A percentile compares a stretch with the other conserved stretches of the same genome.
These are phyloP conservation scores for Kazachstania psychrophila DNA, from an alignment of 805 yeast genomes.

Conservation along the genomic window DNA sequence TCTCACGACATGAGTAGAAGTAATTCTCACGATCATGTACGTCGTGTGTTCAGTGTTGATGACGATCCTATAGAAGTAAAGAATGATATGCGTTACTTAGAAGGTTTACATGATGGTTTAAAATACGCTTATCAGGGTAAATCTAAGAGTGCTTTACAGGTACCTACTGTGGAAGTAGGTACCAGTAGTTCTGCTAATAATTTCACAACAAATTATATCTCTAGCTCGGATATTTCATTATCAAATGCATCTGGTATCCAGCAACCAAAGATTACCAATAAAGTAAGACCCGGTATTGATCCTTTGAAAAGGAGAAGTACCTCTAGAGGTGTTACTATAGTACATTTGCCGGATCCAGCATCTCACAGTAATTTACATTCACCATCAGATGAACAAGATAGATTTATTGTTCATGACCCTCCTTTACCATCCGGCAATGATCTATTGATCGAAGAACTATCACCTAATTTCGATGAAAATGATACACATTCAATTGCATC, in stretches of 20 bases:
- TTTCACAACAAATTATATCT: neutral
- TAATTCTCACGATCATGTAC: conserved; percentile 16
- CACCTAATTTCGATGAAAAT: neutral
- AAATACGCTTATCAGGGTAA: conserved; percentile 34
- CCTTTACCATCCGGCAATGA: conserved; percentile 8
- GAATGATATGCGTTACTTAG: conserved; percentile 53
- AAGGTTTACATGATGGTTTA: conserved; percentile 66
- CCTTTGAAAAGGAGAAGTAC: neutral
- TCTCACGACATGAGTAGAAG: neutral
- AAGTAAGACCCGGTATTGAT: neutral
- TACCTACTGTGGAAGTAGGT: neutral
- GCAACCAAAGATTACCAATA: neutral
- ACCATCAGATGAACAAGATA: conserved; percentile 2
- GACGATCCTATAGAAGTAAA: conserved; percentile 70
- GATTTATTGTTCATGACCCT: conserved; percentile 14
- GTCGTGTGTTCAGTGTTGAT: conserved; percentile 61
- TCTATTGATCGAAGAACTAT: conserved; percentile 10
- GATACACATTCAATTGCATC: conserved; percentile 19
- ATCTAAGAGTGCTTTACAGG: conserved; percentile 1
- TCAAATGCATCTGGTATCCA: neutral
- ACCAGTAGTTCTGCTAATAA: neutral
- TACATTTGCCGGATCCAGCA: neutral
- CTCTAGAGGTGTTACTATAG: too few relatives aligned
- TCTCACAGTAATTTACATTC: neutral
- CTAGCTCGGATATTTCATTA: neutral